phyloP scores from a whole-genome alignment of 2,329 filamentous ascomycete genomes.

The Colletotrichum limetticola region DNA sequence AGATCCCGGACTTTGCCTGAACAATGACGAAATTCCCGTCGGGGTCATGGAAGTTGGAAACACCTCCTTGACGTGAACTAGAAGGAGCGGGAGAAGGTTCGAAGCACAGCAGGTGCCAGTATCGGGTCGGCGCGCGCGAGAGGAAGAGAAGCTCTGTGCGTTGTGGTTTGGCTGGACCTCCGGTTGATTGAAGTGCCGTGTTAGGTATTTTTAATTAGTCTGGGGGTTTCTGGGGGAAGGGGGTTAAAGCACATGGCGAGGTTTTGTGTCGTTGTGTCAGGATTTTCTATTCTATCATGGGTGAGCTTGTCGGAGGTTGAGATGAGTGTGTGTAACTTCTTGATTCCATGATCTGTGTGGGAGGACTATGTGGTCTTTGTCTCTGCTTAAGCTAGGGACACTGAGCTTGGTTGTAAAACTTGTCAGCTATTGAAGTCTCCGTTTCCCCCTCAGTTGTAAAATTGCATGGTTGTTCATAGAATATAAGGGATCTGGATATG shows the following conservation, averaged over 20 bases:
- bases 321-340: neutral
- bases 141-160: neutral
- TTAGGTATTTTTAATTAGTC: no score
- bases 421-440: neutral
- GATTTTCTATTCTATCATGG: neutral
- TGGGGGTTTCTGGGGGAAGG: neutral
- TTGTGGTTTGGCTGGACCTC: neutral
- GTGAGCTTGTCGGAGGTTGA: slow-evolving; percentile 1
- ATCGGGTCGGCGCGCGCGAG: slow-evolving; percentile 5
- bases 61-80: neutral
- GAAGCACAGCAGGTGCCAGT: neutral
- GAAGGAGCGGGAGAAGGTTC: neutral
- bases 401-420: neutral
- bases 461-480: neutral
- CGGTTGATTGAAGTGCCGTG: neutral
- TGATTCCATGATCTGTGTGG: neutral
- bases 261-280: slow-evolving; percentile 15
- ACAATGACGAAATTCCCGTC: neutral
- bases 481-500: neutral
- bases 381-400: neutral
- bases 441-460: neutral
- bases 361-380: neutral
- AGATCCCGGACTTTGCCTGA: neutral
- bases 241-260: neutral
- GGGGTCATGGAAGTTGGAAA: neutral